phyloP scores from a whole-genome alignment of 192 early-diverging fungal genomes.

The Coemansia sp. region DNA sequence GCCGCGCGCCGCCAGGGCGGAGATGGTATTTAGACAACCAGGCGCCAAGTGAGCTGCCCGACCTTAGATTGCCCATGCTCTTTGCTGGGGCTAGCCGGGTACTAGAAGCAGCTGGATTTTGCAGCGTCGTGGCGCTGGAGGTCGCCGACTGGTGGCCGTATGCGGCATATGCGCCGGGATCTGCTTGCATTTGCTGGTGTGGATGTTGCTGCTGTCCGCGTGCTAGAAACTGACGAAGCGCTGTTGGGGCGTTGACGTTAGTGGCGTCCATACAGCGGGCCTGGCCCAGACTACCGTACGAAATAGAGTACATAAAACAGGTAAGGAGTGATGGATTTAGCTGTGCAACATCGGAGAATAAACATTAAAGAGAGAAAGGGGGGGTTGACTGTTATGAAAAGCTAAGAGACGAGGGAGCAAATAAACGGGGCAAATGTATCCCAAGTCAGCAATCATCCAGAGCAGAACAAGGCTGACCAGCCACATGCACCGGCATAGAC shows the following conservation, averaged over 20 bases:
- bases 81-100: constrained; percentile 27
- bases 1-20: constrained; percentile 20
- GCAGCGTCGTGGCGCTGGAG: constrained; percentile 40
- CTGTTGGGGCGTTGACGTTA: constrained; percentile 35
- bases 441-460: not conserved
- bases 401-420: not conserved
- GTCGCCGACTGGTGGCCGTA: constrained; percentile 31
- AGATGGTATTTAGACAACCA: constrained; percentile 51
- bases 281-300: not conserved
- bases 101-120: constrained; percentile 11
- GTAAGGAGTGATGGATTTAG: not conserved
- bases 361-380: not conserved
- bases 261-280: constrained; percentile 22
- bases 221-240: constrained; percentile 42
- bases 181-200: constrained; percentile 12
- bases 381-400: no score
- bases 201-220: constrained; percentile 24
- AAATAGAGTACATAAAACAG: not conserved
- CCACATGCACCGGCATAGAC: not conserved
- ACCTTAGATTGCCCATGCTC: constrained; percentile 41
- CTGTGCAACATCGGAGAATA: not conserved
- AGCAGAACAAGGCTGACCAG: not conserved
- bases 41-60: constrained; percentile 41
- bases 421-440: not conserved
- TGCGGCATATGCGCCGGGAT: constrained; percentile 14